Evolutionary conservation across 179 eudicot genomes (phyloP), one percentile per base, ranked within the genome.

Genomic region (Silene coronaria): DNA sequence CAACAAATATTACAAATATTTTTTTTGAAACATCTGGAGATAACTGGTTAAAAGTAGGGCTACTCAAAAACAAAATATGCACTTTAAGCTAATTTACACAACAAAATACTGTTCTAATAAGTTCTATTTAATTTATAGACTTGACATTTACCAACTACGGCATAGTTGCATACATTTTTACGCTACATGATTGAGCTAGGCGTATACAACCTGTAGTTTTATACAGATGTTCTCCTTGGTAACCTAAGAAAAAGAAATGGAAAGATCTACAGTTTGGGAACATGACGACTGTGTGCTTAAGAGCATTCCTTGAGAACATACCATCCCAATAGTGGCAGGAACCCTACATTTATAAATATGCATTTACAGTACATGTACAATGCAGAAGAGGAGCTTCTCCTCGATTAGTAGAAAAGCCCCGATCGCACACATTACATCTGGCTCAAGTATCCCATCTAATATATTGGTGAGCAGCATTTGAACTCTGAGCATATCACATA

Each of bases 301-400:
- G 42, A 51, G 73, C 60, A 71, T 55, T 72, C 67, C 53, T 59
- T 73, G 67, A 22, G 76, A 73, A 32, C 42, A 17, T 51, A 53
- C 9, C 51, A 70, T 76, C 28, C 38, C 65, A 32, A 22, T 21
- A 17, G 63, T 64, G 21, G 30, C 45, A 69, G 51, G 48, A 58
- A n/a, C 64, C 71, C 71, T 61, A 62, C 53, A 71, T 23, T 51
- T 75, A 53, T 70, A 14, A 12, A 63, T 70, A 75, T 30, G 71
- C 67, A 62, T 76, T 76, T 76, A 80, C 77, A 80, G 32, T 58
- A 76, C 72, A 75, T 80, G 79, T 76, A 80, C 79, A 76, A 55
- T 22, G 73, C 22, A 34, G 71, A 45, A 60, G 51, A 68, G n/a
- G 57, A 68, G 38, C 27, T 58, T 60, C 23, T 59, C 70, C 55